Base-by-base conservation (phyloP, 495 filamentous ascomycete genomes). In the Talaromyces nanjingensis region DNA sequence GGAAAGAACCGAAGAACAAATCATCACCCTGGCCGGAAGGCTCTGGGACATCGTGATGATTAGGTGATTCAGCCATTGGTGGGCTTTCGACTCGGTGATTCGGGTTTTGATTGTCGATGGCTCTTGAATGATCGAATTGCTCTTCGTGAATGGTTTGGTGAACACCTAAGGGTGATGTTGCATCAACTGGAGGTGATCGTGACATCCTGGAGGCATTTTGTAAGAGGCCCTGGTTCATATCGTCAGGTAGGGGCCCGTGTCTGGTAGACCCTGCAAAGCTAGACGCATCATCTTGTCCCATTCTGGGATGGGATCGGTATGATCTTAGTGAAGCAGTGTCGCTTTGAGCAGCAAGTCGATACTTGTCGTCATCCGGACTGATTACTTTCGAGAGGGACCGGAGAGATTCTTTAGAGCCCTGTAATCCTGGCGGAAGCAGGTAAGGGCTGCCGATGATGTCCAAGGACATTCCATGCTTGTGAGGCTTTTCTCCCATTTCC, bases 371-470 rank as follows among this genome's bases (percentile, higher is more conserved):
- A 56, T 83, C 79, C 58, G 81, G 81, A 34, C 84, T 78, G 18
- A 90, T 82, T 7, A 85, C 86, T 24, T 89, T 83, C n/a, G 91
- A 87, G 60, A 97, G 76, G 0, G 92, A 93, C 68, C 93, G 85
- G 58, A 97, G 71, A 16, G 93, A 98, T 60, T 96, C 92, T 34
- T 84, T 83, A 1, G 94, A 97, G 70, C 82, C 81, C 20, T 93
- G 85, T 29, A 94, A 67, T 12, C 83, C 87, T 0, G 90, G 90
- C 1, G 94, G 93, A n/a, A 98, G 77, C 12, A 98, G 83, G 72
- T 97, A 98, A 6, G 94, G 94, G 66, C 84, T 92, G 56, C 69
- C 65, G 33, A 83, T 84, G 29, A 93, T 79, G 65, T 90, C 87
- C 78, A 96, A 83, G 67, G 93, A 97, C 70, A 97, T 76, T 58